phyloP scores from a whole-genome alignment of 108 stramenopile genomes.

The Skeletonema menzelii region DNA sequence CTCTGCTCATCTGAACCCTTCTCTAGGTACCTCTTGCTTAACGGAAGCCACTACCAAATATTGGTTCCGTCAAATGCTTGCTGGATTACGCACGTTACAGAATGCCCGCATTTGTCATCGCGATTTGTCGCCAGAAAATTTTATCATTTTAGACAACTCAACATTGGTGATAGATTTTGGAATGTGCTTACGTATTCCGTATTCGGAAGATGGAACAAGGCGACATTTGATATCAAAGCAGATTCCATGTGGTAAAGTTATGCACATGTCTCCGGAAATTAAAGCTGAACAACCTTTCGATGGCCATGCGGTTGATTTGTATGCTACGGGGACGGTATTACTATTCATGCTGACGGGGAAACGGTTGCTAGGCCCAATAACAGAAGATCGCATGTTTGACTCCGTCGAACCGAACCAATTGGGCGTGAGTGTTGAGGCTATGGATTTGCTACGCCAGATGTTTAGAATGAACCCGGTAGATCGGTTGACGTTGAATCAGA shows the following conservation, averaged over 20 bases:
- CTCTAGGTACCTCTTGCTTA: constrained; percentile 24
- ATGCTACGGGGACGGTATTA: constrained; percentile 64
- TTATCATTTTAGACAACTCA: constrained; percentile 55
- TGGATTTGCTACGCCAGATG: constrained; percentile 42
- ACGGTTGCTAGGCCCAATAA: constrained; percentile 14
- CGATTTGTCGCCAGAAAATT: constrained; percentile 80
- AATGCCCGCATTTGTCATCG: constrained; percentile 67
- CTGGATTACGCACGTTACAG: constrained; percentile 74
- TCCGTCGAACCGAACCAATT: constrained; percentile 16
- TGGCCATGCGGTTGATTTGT: constrained; percentile 63
- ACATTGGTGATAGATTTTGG: constrained; percentile 80
- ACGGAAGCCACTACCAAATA: constrained; percentile 67
- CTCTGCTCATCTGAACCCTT: not conserved
- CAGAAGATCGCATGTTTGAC: constrained; percentile 23
- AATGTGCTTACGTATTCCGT: constrained; percentile 84
- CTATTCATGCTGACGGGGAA: constrained; percentile 59
- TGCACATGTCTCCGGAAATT: constrained; percentile 68
- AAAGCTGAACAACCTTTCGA: constrained; percentile 38
- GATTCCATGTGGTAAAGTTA: constrained; percentile 57
- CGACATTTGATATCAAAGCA: constrained; percentile 35
- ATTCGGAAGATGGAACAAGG: constrained; percentile 17
- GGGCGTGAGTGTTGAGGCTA: constrained; percentile 35
- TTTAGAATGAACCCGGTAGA: constrained; percentile 36
- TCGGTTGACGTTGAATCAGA: constrained; percentile 37
- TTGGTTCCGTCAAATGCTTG: constrained; percentile 77